Base-by-base conservation (phyloP, 2,329 filamentous ascomycete genomes). In the Xylariaceae sp. region DNA sequence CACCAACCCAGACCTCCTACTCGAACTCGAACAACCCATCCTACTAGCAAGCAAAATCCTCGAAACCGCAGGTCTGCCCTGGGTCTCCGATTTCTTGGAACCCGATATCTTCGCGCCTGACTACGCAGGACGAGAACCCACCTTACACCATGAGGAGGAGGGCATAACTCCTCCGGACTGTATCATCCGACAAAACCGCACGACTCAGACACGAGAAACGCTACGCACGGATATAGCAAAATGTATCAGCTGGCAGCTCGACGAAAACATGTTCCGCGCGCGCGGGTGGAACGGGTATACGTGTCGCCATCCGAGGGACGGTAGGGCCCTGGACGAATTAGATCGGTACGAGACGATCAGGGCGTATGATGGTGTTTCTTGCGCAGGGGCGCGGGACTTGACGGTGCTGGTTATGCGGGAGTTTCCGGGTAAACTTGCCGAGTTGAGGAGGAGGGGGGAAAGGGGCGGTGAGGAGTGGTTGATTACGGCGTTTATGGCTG, bases 251-350 rank as follows among this genome's bases (percentile, higher is more conserved):
- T 74, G 73, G 73, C 67, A 70, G 55, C 60, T 74, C 6, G 72
- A 74, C 53, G 51, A 53, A 7, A 63, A 67, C 9, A 73, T 74
- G 57, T 71, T 72, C 30, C 44, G 34, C 7, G 51, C 64, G 39
- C 65, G 62, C 44, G 72, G 71, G 2, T 73, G 72, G 72, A 68
- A 67, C 10, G 72, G 72, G 9, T 73, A 73, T 44, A 73, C 72
- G 1, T 73, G 71, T 30, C 69, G 70, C 1, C 72, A 74, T 45
- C 68, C 69, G 17, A 63, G 67, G 35, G 53, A 59, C 35, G 62
- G 60, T 2, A 6, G 67, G 48, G 13, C 60, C 13, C 61, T 72
- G 2, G 62, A 64, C 23, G 63, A 68, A 42, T 55, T 70, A 11
- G 68, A 72, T 30, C 53, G 44, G 37, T 68, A 69, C 50, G 64